Evolutionary conservation across 192 early-diverging fungal genomes (phyloP).

Genomic region (Mortierella claussenii): DNA sequence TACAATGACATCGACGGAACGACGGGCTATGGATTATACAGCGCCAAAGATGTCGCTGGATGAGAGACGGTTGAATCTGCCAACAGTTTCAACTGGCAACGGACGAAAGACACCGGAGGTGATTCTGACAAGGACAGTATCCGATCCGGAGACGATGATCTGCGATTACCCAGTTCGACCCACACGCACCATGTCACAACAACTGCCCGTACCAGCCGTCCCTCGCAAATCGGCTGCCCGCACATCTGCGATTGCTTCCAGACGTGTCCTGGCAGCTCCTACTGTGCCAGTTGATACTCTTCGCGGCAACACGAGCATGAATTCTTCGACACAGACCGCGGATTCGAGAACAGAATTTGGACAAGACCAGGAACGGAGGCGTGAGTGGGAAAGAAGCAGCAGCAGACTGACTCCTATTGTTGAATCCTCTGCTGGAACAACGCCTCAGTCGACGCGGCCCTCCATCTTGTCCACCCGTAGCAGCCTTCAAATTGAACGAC

Average conservation of each 20-base stretch:
- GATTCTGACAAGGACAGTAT: neutral
- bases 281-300: too few relatives aligned
- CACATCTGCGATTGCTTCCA: constrained; percentile 4
- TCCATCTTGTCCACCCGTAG: neutral
- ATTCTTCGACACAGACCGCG: neutral
- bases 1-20: neutral
- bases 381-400: constrained; percentile 16
- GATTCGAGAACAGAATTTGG: neutral
- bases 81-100: neutral
- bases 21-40: neutral
- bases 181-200: neutral
- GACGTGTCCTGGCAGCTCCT: constrained; percentile 18
- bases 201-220: constrained; percentile 1
- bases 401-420: too few relatives aligned
- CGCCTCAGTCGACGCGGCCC: neutral
- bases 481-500: neutral
- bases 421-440: too few relatives aligned
- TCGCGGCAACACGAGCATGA: neutral
- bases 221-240: constrained; percentile 18
- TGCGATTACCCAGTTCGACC: constrained; percentile 7
- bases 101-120: neutral
- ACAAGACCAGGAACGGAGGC: constrained; percentile 1
- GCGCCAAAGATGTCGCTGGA: neutral
- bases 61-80: neutral
- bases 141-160: neutral